Percentiles rank a stretch among this genome's conserved stretches.
Evolutionary conservation across 768 basidiomycete species (phyloP).

Genomic region (Hypsizygus marmoreus): DNA sequence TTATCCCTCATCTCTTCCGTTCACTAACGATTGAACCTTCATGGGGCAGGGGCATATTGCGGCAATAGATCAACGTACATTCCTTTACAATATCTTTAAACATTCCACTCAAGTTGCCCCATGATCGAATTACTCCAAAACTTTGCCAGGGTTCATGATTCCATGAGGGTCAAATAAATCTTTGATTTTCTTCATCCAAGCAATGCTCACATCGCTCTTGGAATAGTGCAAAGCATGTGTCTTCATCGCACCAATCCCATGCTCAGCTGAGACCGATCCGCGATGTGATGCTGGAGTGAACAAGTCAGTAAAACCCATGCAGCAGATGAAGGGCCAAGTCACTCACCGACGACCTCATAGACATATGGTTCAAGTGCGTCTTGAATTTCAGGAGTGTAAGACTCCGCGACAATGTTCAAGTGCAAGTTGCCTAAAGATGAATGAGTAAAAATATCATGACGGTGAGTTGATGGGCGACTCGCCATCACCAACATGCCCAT

Average conservation of each 20-base stretch:
- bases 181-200: conserved; percentile 90
- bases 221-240: conserved; percentile 87
- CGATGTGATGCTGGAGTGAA: conserved; percentile 59
- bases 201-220: conserved; percentile 77
- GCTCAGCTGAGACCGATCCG: conserved; percentile 96
- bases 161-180: conserved; percentile 84
- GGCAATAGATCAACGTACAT: too few relatives aligned
- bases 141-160: conserved; percentile 93
- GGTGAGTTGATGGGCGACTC: conserved; percentile 25
- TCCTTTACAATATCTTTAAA: too few relatives aligned
- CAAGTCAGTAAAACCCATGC: background rate
- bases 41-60: too few relatives aligned
- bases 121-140: conserved; percentile 52
- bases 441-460: conserved; percentile 1
- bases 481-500: conserved; percentile 98
- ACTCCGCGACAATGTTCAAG: conserved; percentile 83
- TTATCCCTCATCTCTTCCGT: too few relatives aligned
- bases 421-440: conserved; percentile 79
- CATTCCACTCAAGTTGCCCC: too few relatives aligned
- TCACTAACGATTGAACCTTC: too few relatives aligned
- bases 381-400: conserved; percentile 83
- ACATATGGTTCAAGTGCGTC: conserved; percentile 91
- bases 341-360: conserved; percentile 85
- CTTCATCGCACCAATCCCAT: conserved; percentile 97
- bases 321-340: conserved; percentile 1